Conservation (phyloP, 169 alveolate species). For the Eimeria praecox region DNA sequence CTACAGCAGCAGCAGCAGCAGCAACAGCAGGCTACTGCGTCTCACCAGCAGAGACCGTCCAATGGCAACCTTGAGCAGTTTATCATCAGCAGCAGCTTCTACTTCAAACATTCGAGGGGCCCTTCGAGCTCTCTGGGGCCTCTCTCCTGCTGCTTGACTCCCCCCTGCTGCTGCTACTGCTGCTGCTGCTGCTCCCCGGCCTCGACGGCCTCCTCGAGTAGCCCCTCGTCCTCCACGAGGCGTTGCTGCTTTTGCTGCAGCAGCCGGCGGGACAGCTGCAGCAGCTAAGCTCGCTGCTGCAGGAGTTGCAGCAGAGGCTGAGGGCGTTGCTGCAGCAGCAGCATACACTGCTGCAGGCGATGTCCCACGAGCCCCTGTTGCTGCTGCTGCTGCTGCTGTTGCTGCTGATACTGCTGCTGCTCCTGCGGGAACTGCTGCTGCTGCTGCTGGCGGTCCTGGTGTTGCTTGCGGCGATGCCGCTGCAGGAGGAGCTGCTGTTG, state of each 20-base stretch:
- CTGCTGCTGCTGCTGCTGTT: neutral
- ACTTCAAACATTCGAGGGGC: slow-evolving; percentile 79
- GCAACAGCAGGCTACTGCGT: neutral
- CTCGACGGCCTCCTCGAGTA: slow-evolving; percentile 42
- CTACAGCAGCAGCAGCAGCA: neutral
- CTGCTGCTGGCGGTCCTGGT: neutral
- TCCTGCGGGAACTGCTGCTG: slow-evolving; percentile 9
- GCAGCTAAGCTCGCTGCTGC: slow-evolving; percentile 20
- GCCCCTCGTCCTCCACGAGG: slow-evolving; percentile 16
- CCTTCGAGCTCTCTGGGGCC: slow-evolving; percentile 77
- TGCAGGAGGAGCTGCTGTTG: neutral
- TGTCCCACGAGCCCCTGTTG: neutral
- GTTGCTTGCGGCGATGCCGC: neutral
- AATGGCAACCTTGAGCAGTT: slow-evolving; percentile 86
- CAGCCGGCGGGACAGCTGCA: neutral
- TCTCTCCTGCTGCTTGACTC: slow-evolving; percentile 39
- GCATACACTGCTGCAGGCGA: slow-evolving; percentile 8
- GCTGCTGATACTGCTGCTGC: neutral
- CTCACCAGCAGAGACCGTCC: slow-evolving; percentile 87
- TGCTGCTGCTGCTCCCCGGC: slow-evolving; percentile 23
- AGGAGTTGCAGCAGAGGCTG: slow-evolving; percentile 33
- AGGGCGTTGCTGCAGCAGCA: neutral
- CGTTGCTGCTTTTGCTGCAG: slow-evolving; percentile 22
- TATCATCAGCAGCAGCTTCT: slow-evolving; percentile 63
- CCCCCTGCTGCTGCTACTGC: slow-evolving; percentile 39